phyloP scores from a whole-genome alignment of 306 rosid species.

The Gastrolobium bilobum region DNA sequence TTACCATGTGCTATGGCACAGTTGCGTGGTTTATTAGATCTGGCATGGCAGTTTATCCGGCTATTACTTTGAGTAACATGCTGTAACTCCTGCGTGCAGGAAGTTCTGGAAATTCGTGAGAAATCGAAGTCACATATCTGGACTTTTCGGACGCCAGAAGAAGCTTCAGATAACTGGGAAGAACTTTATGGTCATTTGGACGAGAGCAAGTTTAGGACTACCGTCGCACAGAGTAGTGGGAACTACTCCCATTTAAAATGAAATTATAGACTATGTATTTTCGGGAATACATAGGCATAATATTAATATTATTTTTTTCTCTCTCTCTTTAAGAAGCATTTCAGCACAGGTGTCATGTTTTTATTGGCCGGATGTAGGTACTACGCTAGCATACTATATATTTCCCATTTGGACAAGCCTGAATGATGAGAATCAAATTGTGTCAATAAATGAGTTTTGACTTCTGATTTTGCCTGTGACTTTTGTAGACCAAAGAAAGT shows the following conservation, averaged over 20 bases:
- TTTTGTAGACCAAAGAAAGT: conserved; percentile 7
- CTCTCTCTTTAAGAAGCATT: too few relatives aligned
- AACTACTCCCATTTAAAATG: too few relatives aligned
- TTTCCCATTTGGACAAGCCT: conserved; percentile 62
- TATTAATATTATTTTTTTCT: too few relatives aligned
- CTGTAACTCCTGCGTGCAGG: conserved; percentile 63
- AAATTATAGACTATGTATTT: too few relatives aligned
- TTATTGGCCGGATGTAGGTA: too few relatives aligned
- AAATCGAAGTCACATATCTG: conserved; percentile 75
- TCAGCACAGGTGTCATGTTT: too few relatives aligned
- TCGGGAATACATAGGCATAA: too few relatives aligned
- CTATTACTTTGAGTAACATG: conserved; percentile 32
- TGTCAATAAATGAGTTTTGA: neutral
- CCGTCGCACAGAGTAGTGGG: too few relatives aligned
- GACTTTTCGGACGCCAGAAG: conserved; percentile 80
- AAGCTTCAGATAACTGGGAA: conserved; percentile 73
- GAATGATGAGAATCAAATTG: conserved; percentile 48
- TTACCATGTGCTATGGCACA: conserved; percentile 9
- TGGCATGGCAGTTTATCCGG: neutral
- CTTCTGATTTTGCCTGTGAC: conserved; percentile 1
- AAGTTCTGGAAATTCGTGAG: conserved; percentile 75
- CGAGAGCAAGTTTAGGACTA: neutral
- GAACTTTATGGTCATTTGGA: conserved; percentile 71
- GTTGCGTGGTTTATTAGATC: neutral
- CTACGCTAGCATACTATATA: too few relatives aligned